Evolutionary conservation across 2,329 filamentous ascomycete species (phyloP), one percentile per base, ranked within the genome.

Genomic region (Chalaropsis thielavioides): DNA sequence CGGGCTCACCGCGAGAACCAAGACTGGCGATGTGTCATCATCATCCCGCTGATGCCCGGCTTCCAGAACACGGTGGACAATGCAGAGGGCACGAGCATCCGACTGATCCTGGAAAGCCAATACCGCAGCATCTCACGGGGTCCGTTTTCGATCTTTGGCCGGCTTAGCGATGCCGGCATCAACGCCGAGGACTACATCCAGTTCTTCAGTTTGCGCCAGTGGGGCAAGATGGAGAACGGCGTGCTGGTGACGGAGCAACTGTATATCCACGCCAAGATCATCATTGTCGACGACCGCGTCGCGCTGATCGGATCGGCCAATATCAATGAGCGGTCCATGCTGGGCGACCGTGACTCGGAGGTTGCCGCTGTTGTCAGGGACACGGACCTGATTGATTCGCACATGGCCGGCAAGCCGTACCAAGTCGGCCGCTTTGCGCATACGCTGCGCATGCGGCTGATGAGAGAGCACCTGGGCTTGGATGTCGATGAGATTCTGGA

Each of bases 261-360:
- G 11, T 99, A 99, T 73, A 97, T 99, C 66, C 94, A 99, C 72
- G 94, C 94, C 68, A 99, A 99, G 76, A 88, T 88, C 69, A 97
- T 97, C 80, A 83, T 99, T 65, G 92, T 96, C 3, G 94, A 99
- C 74, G 94, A 99, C 72, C 85, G 92, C 41, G 84, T 94, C 66
- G 92, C 88, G 22, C 85, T 99, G 68, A 99, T 99, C 70, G 94
- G 94, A 19, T 97, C 92, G 58, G 94, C 94, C 63, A 99, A 99
- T 73, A 97, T 99, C 79, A 99, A 99, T 71, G 94, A 99, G 75
- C 86, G 94, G 58, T 97, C 92, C 6, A 91, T 97, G 90, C 75
- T 96, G 68, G 94, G 94, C 8, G 87, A 84, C 61, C 84, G 94
- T 71, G 94, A 99, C 74, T 96, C 92, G 0, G 94, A 99, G 75